Conservation (phyloP, 2,329 filamentous ascomycete genomes). For the Ascosphaera aggregata region DNA sequence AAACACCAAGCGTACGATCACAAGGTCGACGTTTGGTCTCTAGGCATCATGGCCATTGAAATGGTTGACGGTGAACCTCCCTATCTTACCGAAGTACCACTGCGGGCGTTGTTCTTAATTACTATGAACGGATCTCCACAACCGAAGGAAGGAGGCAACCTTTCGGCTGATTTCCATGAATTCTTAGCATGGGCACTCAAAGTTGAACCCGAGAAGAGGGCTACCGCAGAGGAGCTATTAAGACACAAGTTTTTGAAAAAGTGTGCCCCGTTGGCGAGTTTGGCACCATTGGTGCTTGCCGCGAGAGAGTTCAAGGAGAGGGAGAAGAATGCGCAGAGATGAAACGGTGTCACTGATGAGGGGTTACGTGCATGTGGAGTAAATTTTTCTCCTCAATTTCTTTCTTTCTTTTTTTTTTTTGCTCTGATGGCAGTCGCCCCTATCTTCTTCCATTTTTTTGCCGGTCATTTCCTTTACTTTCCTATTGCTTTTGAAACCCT, state of each 20-base stretch:
- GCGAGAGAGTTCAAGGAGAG: too few relatives aligned
- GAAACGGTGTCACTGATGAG: too few relatives aligned
- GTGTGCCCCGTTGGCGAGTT: constrained; percentile 59
- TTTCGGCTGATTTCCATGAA: constrained; percentile 92
- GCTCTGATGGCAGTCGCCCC: too few relatives aligned
- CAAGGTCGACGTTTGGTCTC: constrained; percentile 97
- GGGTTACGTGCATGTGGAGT: too few relatives aligned
- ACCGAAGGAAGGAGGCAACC: constrained; percentile 93
- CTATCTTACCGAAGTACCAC: constrained; percentile 90
- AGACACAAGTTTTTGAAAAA: constrained; percentile 86
- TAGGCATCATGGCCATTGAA: constrained; percentile 99
- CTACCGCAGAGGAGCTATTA: constrained; percentile 72
- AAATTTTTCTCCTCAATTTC: too few relatives aligned
- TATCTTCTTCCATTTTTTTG: too few relatives aligned
- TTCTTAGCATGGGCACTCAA: constrained; percentile 93
- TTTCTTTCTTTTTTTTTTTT: too few relatives aligned
- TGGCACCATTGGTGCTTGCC: constrained; percentile 71
- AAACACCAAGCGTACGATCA: constrained; percentile 98
- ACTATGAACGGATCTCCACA: constrained; percentile 93
- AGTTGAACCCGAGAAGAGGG: constrained; percentile 85
- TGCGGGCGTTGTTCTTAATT: constrained; percentile 93
- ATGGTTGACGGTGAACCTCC: constrained; percentile 99
- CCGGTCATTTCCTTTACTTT: too few relatives aligned
- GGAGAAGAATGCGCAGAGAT: too few relatives aligned
- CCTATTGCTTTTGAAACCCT: too few relatives aligned